phyloP scores from a whole-genome alignment of 2,329 filamentous ascomycete species.

The Exophiala oligosperma region DNA sequence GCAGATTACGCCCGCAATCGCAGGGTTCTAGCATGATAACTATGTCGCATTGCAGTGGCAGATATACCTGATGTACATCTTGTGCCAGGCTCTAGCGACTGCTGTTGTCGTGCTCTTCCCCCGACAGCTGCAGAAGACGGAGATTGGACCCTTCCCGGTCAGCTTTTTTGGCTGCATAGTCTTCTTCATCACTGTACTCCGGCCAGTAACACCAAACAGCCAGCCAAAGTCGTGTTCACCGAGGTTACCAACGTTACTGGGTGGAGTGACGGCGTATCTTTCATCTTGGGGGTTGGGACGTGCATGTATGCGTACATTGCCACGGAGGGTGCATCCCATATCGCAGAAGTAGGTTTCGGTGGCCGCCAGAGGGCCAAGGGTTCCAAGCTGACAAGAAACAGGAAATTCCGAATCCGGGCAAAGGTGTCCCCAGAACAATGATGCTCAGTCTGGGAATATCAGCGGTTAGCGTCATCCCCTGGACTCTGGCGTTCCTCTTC shows the following conservation, averaged over 20 bases:
- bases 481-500: slow-evolving; percentile 28
- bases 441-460: slow-evolving; percentile 27
- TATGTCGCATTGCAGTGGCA: slow-evolving; percentile 29
- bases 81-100: slow-evolving; percentile 15
- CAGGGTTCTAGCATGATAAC: slow-evolving; percentile 22
- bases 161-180: slow-evolving; percentile 29
- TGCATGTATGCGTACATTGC: slow-evolving; percentile 32
- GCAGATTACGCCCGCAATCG: slow-evolving; percentile 17
- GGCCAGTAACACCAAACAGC: slow-evolving; percentile 21
- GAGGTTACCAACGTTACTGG: slow-evolving; percentile 67
- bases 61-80: slow-evolving; percentile 29
- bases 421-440: slow-evolving; percentile 28
- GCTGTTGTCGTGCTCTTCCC: slow-evolving; percentile 21
- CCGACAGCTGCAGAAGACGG: slow-evolving; percentile 17
- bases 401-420: slow-evolving; percentile 28
- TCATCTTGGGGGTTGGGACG: slow-evolving; percentile 39
- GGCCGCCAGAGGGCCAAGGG: background rate
- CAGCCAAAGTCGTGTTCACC: slow-evolving; percentile 54
- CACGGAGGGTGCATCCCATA: slow-evolving; percentile 30
- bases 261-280: slow-evolving; percentile 65
- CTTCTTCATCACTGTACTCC: slow-evolving; percentile 34
- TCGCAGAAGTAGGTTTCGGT: slow-evolving; percentile 27
- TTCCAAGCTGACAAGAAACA: slow-evolving; percentile 8
- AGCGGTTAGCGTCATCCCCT: slow-evolving; percentile 24
- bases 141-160: slow-evolving; percentile 24